Percentiles rank a stretch among this genome's conserved stretches.
Conservation (phyloP, 2,329 filamentous ascomycete species). For the Aspergillus niger region DNA sequence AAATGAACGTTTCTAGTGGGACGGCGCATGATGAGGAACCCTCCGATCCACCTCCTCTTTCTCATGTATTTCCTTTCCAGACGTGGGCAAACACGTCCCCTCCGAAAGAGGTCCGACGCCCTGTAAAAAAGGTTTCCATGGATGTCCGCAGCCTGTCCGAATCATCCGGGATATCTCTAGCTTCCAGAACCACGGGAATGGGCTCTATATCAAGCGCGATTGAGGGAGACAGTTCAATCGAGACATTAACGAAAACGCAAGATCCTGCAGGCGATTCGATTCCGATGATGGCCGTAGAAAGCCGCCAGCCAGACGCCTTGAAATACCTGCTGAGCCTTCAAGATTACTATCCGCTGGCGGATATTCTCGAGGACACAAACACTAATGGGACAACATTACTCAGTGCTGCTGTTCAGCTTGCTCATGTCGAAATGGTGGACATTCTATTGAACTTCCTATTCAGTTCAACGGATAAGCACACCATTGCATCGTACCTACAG, state of each 20-base stretch:
- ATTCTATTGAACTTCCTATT: constrained; percentile 72
- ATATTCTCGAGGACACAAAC: constrained; percentile 80
- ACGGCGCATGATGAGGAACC: constrained; percentile 15
- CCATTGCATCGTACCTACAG: constrained; percentile 68
- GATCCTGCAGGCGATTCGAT: constrained; percentile 76
- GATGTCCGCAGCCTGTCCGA: constrained; percentile 86
- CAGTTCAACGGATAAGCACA: constrained; percentile 55
- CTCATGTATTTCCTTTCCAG: constrained; percentile 92
- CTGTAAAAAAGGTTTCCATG: constrained; percentile 81
- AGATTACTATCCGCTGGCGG: constrained; percentile 70
- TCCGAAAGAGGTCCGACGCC: constrained; percentile 50
- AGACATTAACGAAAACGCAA: constrained; percentile 60
- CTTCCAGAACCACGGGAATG: constrained; percentile 76
- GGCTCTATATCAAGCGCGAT: constrained; percentile 71
- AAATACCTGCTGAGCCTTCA: constrained; percentile 76
- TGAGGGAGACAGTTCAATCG: constrained; percentile 84
- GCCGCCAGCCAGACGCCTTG: constrained; percentile 70
- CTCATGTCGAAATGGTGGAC: constrained; percentile 72
- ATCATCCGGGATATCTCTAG: constrained; percentile 79
- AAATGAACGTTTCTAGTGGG: constrained; percentile 25
- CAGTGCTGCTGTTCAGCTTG: constrained; percentile 86
- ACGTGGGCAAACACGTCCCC: constrained; percentile 53
- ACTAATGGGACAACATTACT: constrained; percentile 87
- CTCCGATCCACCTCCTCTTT: constrained; percentile 51
- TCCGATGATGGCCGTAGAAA: constrained; percentile 80